Conservation (phyloP, 2,329 filamentous ascomycete genomes). For the Diaporthe australafricana region DNA sequence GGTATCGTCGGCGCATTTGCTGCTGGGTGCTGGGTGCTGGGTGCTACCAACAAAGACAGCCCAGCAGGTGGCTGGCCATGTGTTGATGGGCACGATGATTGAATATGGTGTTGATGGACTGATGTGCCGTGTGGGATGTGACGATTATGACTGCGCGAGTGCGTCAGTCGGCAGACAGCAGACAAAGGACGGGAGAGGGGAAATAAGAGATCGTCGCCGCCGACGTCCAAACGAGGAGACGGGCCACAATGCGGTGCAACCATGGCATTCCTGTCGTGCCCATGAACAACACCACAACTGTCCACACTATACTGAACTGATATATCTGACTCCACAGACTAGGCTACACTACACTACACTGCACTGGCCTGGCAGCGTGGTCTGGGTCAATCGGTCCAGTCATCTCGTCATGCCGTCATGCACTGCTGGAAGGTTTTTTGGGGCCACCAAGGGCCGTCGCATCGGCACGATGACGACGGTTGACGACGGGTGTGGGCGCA, state of each 20-base stretch:
- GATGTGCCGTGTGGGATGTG: constrained; percentile 20
- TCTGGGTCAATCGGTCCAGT: neutral
- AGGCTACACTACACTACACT: neutral
- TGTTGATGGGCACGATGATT: too few species aligned
- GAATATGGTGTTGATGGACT: neutral
- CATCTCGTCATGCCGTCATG: neutral
- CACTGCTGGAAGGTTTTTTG: too few species aligned
- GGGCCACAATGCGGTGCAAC: constrained; percentile 6
- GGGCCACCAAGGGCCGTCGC: too few species aligned
- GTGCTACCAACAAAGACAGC: neutral
- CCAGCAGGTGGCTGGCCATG: neutral
- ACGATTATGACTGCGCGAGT: constrained; percentile 9
- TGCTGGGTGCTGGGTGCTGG: neutral
- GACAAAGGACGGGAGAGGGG: constrained; percentile 18
- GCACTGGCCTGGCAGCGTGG: neutral
- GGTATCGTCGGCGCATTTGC: too few species aligned
- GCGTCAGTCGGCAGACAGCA: constrained; percentile 6
- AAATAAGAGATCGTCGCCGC: neutral
- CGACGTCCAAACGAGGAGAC: neutral
- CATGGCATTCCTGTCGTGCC: neutral
- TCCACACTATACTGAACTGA: too few species aligned
- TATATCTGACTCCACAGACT: too few species aligned
- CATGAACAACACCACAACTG: too few species aligned
- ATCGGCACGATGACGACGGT: constrained; percentile 12
- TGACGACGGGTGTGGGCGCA: neutral